Conservation (phyloP, 176 grass and related monocot species). For the Saccharum officinarum region DNA sequence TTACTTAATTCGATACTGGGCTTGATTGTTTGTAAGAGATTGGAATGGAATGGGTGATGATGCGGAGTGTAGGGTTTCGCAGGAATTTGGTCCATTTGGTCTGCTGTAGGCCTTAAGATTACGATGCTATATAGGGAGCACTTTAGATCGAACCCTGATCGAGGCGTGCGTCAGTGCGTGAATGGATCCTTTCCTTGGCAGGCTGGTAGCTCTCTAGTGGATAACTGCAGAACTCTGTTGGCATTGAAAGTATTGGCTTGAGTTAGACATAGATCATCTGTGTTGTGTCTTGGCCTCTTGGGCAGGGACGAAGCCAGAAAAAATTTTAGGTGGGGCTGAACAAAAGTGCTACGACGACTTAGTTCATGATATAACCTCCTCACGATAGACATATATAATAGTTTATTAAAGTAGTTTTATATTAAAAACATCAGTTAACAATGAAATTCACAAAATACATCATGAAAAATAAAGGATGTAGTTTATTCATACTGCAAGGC, state of each 20-base stretch:
- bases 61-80: not conserved
- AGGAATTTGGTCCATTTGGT: not conserved
- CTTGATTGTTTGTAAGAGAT: conserved; percentile 14
- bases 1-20: not conserved
- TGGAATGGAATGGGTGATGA: not conserved
- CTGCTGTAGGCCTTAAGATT: not conserved
- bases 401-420: too few relatives aligned
- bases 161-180: not conserved
- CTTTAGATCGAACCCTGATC: not conserved
- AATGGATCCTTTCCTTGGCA: not conserved
- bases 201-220: not conserved
- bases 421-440: too few relatives aligned
- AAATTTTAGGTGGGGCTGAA: too few relatives aligned
- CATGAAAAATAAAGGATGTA: too few relatives aligned
- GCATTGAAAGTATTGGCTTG: not conserved
- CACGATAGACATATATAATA: too few relatives aligned
- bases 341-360: too few relatives aligned
- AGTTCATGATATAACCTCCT: too few relatives aligned
- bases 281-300: not conserved
- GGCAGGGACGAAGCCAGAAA: too few relatives aligned
- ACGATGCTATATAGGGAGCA: not conserved
- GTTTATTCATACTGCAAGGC: too few relatives aligned
- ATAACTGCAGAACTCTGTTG: not conserved
- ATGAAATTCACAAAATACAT: too few relatives aligned
- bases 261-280: not conserved